Evolutionary conservation across 805 yeast genomes (phyloP).

Genomic region (Saturnispora serradocipensis): DNA sequence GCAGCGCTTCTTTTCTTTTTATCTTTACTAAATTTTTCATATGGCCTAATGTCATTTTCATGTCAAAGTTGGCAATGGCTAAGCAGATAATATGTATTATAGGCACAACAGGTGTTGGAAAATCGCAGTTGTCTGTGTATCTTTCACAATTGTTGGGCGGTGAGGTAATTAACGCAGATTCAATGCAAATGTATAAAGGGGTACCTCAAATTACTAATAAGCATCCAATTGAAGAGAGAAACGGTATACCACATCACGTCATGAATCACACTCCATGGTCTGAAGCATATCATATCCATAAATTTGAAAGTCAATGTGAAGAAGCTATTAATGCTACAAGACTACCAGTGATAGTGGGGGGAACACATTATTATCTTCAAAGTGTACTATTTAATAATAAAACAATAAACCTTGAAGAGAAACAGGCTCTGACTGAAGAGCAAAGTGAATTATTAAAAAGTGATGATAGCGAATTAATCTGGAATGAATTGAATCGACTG

Average conservation of each 20-base stretch:
- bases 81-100: conserved; percentile 24
- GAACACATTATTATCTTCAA: conserved; percentile 90
- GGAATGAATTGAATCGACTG: conserved; percentile 35
- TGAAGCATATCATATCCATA: conserved; percentile 71
- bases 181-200: conserved; percentile 87
- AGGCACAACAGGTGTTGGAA: conserved; percentile 97
- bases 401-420: conserved; percentile 32
- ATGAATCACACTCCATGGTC: conserved; percentile 78
- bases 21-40: not conserved
- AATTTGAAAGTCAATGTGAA: conserved; percentile 67
- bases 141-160: conserved; percentile 72
- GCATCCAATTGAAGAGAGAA: conserved; percentile 73
- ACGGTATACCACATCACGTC: conserved; percentile 74
- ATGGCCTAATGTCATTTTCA: not conserved
- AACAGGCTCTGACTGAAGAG: conserved; percentile 18
- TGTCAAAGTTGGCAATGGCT: not conserved
- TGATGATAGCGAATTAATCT: conserved; percentile 42
- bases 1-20: not conserved
- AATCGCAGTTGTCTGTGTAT: conserved; percentile 77
- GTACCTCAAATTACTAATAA: conserved; percentile 79
- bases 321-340: conserved; percentile 59
- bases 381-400: conserved; percentile 64
- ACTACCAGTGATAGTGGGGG: conserved; percentile 85
- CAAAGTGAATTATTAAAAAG: conserved; percentile 44
- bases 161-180: conserved; percentile 90